These are phyloP conservation scores for Monsonia emarginata DNA, from an alignment of 441 rosid genomes.

Conservation along the genomic window DNA sequence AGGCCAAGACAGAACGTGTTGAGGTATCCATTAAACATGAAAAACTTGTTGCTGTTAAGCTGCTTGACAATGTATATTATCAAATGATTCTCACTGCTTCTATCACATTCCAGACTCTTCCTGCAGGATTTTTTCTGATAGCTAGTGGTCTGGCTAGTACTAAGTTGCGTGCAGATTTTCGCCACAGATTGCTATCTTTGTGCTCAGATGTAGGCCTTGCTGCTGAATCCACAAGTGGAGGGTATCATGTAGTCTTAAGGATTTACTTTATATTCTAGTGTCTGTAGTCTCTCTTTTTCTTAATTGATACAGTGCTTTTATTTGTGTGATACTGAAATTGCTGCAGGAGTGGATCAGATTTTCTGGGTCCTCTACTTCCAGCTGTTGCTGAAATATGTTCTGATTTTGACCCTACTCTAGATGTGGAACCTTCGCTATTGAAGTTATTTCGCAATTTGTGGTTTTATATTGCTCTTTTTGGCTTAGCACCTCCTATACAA, in stretches of 20 bases:
- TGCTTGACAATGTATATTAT: constrained; percentile 20
- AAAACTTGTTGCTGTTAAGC: constrained; percentile 11
- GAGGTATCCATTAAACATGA: constrained; percentile 44
- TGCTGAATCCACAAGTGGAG: constrained; percentile 91
- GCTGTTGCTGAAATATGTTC: constrained; percentile 97
- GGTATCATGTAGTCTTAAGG: constrained; percentile 31
- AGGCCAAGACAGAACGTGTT: constrained; percentile 78
- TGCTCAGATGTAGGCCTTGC: constrained; percentile 97
- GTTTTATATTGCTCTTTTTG: constrained; percentile 97
- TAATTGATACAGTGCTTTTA: constrained; percentile 13
- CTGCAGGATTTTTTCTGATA: constrained; percentile 90
- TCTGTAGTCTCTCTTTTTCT: constrained; percentile 5
- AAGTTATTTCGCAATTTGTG: constrained; percentile 95
- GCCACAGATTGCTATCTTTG: constrained; percentile 85
- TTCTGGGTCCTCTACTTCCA: constrained; percentile 89
- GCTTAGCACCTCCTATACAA: constrained; percentile 85
- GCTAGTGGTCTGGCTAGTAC: constrained; percentile 62
- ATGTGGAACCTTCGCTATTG: constrained; percentile 84
- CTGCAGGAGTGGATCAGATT: constrained; percentile 95
- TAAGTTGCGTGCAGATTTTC: constrained; percentile 82
- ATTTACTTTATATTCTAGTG: constrained; percentile 13
- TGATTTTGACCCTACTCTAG: constrained; percentile 76
- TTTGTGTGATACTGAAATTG: constrained; percentile 13
- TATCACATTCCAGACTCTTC: constrained; percentile 81
- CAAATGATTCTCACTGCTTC: constrained; percentile 44